phyloP scores from a whole-genome alignment of 768 basidiomycete species.

The Naematelia encephala region DNA sequence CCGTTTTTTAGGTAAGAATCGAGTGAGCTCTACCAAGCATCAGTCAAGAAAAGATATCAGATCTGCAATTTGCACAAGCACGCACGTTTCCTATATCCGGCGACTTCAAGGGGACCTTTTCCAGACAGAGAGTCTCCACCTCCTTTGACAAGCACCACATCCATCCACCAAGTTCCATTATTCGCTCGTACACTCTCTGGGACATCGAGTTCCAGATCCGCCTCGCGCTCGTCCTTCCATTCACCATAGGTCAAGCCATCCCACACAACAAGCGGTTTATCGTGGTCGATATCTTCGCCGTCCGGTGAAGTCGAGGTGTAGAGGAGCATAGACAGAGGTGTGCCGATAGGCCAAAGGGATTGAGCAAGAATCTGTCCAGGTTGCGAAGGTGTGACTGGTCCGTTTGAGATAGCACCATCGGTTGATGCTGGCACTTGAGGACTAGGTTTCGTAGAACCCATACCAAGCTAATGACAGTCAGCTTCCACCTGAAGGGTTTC shows the following conservation, averaged over 20 bases:
- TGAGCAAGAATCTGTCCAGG: conserved; percentile 12
- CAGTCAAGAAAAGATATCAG: conserved; percentile 3
- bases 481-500: no score
- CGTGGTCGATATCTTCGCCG: conserved; percentile 17
- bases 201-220: conserved; percentile 40
- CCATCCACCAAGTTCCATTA: conserved; percentile 47
- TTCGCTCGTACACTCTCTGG: conserved; percentile 34
- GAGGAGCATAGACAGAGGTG: conserved; percentile 42
- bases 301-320: conserved; percentile 34
- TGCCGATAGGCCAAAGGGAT: conserved; percentile 44
- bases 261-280: conserved; percentile 37
- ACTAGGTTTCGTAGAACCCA: conserved; percentile 19
- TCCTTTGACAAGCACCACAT: conserved; percentile 41
- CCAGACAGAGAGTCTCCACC: conserved; percentile 25
- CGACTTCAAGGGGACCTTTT: conserved; percentile 23
- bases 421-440: conserved; percentile 10
- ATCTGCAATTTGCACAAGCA: background rate
- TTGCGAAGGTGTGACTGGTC: background rate
- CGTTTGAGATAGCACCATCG: background rate
- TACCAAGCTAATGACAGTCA: conserved; percentile 12
- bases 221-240: conserved; percentile 43
- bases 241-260: conserved; percentile 47
- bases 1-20: conserved; percentile 72
- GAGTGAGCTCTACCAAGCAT: conserved; percentile 65
- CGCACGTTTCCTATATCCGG: conserved; percentile 43